These are phyloP conservation scores for Trametes hirsuta DNA, from an alignment of 1,284 basidiomycete genomes.

Conservation along the genomic window DNA sequence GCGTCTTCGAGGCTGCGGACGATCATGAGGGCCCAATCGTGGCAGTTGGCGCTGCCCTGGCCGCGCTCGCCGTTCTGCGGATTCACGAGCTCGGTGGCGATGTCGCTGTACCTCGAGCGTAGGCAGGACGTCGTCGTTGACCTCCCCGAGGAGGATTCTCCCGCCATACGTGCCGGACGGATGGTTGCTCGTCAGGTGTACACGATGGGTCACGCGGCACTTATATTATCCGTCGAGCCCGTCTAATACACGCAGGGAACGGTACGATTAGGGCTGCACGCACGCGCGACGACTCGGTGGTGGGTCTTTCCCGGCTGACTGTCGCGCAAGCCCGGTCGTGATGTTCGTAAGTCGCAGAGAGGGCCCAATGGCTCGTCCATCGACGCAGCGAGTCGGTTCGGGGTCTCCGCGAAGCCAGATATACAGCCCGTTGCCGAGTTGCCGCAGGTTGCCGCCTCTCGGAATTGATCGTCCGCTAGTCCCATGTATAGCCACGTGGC, in stretches of 20 bases:
- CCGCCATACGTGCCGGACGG: slow-evolving; percentile 33
- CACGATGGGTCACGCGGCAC: slow-evolving; percentile 34
- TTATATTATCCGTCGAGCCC: slow-evolving; percentile 30
- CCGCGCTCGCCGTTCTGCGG: slow-evolving; percentile 35
- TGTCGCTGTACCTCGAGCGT: slow-evolving; percentile 38
- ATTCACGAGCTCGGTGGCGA: slow-evolving; percentile 36
- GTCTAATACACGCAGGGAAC: slow-evolving; percentile 20
- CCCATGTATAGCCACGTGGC: slow-evolving; percentile 5
- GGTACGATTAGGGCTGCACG: neutral
- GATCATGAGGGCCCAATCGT: slow-evolving; percentile 38
- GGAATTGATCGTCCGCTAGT: slow-evolving; percentile 3
- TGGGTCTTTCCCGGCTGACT: slow-evolving; percentile 32
- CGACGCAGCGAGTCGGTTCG: neutral
- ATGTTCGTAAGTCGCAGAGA: slow-evolving; percentile 37
- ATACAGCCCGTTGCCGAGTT: neutral
- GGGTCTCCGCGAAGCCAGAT: neutral
- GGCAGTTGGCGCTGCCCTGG: slow-evolving; percentile 33
- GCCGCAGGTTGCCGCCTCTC: neutral
- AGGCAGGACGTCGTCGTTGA: slow-evolving; percentile 35
- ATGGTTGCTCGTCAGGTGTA: slow-evolving; percentile 35
- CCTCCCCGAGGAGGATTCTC: slow-evolving; percentile 37
- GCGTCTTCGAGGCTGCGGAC: slow-evolving; percentile 38
- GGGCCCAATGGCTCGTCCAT: slow-evolving; percentile 32
- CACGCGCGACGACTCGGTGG: neutral
- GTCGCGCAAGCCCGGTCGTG: slow-evolving; percentile 37